Conservation (phyloP, 2,329 filamentous ascomycete species). For the Leptographium procerum region DNA sequence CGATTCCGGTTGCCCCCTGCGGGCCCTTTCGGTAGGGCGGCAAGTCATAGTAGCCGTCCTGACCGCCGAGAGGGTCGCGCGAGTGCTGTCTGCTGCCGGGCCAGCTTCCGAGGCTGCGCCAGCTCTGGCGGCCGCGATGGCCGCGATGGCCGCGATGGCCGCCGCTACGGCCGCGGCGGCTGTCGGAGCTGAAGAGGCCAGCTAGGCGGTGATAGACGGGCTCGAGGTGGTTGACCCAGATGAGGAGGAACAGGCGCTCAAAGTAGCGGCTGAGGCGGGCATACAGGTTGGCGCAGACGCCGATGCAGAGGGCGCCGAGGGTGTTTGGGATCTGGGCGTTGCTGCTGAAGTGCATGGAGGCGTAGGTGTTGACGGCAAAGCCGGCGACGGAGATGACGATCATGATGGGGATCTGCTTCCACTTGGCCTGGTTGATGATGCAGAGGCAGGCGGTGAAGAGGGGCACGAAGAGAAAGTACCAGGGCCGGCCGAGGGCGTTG, state of each 20-base stretch:
- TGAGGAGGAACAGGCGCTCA: conserved; percentile 42
- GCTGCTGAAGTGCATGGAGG: conserved; percentile 50
- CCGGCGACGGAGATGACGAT: conserved; percentile 60
- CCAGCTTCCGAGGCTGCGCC: not conserved
- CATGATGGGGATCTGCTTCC: conserved; percentile 68
- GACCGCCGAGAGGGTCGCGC: not conserved
- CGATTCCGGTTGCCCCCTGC: not conserved
- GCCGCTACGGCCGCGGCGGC: not conserved
- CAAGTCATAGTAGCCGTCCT: conserved; percentile 7
- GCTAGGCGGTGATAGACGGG: conserved; percentile 21
- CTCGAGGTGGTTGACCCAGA: conserved; percentile 39
- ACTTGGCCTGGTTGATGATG: conserved; percentile 61
- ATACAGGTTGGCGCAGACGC: conserved; percentile 69
- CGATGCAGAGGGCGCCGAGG: conserved; percentile 64
- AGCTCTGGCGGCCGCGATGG: not conserved
- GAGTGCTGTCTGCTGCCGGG: not conserved
- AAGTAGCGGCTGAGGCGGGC: conserved; percentile 51
- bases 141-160: not conserved
- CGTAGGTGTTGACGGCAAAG: conserved; percentile 67
- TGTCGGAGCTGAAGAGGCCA: no score
- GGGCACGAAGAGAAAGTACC: conserved; percentile 47
- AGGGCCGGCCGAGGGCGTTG: conserved; percentile 35
- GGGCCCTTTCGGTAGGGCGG: conserved; percentile 4
- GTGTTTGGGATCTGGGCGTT: conserved; percentile 70
- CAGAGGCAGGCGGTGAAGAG: conserved; percentile 54